Evolutionary conservation across 1,284 basidiomycete species (phyloP).

Genomic region (Tylopilus orsonianus): DNA sequence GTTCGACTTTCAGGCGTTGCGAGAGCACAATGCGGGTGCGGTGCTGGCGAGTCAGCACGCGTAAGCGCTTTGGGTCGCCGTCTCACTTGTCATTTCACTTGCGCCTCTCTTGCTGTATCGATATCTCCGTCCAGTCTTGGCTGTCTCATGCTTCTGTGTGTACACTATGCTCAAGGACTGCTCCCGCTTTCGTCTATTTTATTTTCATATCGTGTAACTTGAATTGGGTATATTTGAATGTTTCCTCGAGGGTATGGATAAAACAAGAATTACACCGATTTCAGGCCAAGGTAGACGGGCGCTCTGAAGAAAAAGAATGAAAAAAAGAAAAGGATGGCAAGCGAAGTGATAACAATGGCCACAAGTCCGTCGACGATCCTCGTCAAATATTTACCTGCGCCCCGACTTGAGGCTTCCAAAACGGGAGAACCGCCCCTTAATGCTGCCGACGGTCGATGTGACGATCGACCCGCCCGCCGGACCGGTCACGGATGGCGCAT

Average conservation of each 20-base stretch:
- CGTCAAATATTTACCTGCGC: slow-evolving; percentile 40
- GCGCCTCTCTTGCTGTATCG: slow-evolving; percentile 28
- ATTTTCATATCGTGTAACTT: slow-evolving; percentile 12
- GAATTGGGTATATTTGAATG: slow-evolving; percentile 23
- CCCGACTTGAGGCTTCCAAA: slow-evolving; percentile 73
- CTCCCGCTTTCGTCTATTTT: neutral
- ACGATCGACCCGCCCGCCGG: slow-evolving; percentile 51
- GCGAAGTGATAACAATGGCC: no score
- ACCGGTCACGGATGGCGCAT: slow-evolving; percentile 40
- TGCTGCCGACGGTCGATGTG: slow-evolving; percentile 52
- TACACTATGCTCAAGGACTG: neutral
- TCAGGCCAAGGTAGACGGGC: neutral
- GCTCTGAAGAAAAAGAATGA: neutral
- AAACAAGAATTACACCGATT: slow-evolving; percentile 6
- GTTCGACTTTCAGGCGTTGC: slow-evolving; percentile 34
- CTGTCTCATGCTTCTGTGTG: slow-evolving; percentile 1
- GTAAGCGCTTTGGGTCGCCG: slow-evolving; percentile 4
- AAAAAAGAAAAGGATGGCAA: neutral
- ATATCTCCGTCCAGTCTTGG: slow-evolving; percentile 13
- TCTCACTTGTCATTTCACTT: slow-evolving; percentile 28
- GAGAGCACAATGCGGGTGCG: slow-evolving; percentile 26
- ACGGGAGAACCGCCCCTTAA: slow-evolving; percentile 66
- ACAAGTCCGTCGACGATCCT: neutral
- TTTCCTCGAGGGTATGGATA: slow-evolving; percentile 26
- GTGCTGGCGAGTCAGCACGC: slow-evolving; percentile 22